Conservation (phyloP, 345 rosid species). For the Eucalyptus polybractea region DNA sequence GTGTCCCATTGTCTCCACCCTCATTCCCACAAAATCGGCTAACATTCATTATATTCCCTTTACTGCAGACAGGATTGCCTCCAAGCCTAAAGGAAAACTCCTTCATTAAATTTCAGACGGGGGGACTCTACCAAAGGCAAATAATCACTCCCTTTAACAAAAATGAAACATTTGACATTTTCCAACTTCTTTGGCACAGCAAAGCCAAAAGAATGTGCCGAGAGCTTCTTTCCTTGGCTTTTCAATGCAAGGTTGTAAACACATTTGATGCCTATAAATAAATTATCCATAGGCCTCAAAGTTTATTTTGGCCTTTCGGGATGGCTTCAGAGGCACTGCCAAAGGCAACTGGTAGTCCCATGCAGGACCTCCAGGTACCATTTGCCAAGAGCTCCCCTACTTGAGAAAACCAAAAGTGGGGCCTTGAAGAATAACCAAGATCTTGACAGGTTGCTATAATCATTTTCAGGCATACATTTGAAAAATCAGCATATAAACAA, state of each 20-base stretch:
- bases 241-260: not conserved
- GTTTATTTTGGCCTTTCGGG: not conserved
- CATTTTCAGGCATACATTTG: not conserved
- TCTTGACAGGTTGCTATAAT: not conserved
- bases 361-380: not conserved
- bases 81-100: conserved; percentile 32
- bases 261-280: not conserved
- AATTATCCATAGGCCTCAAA: not conserved
- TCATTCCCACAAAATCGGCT: conserved; percentile 32
- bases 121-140: not conserved
- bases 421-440: not conserved
- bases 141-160: not conserved
- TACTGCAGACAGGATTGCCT: conserved; percentile 74
- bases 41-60: conserved; percentile 26
- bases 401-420: not conserved
- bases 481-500: not conserved
- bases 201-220: not conserved
- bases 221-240: not conserved
- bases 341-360: not conserved
- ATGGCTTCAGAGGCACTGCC: not conserved
- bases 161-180: not conserved
- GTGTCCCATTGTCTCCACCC: conserved; percentile 9
- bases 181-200: not conserved
- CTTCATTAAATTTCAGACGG: not conserved
- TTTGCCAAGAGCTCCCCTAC: not conserved